Conservation (phyloP, 2,329 filamentous ascomycete genomes). For the Talaromyces marneffei region DNA sequence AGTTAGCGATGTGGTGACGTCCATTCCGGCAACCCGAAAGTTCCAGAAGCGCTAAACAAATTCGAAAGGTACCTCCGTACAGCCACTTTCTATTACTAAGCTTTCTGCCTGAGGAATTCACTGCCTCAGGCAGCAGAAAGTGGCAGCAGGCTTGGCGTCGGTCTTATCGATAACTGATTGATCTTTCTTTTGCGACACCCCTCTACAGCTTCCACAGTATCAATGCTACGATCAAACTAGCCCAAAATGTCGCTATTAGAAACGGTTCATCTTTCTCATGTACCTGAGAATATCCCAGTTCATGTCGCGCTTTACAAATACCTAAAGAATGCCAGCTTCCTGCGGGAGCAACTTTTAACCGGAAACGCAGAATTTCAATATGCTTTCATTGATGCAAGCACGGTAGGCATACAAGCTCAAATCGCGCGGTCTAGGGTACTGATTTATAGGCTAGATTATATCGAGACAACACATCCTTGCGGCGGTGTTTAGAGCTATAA, state of each 20-base stretch:
- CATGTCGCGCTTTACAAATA: conserved; percentile 70
- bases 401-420: conserved; percentile 47
- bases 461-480: conserved; percentile 68
- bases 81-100: not conserved
- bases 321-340: conserved; percentile 68
- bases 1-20: conserved; percentile 16
- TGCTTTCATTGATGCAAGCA: conserved; percentile 80
- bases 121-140: conserved; percentile 7
- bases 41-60: conserved; percentile 30
- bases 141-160: not conserved
- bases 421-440: not conserved
- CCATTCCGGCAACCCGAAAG: conserved; percentile 27
- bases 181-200: not conserved
- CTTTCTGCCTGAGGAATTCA: not conserved
- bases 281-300: conserved; percentile 61
- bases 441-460: conserved; percentile 50
- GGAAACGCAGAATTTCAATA: conserved; percentile 86
- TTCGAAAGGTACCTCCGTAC: conserved; percentile 5
- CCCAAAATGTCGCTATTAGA: conserved; percentile 47
- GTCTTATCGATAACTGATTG: conserved; percentile 6
- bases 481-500: conserved; percentile 71
- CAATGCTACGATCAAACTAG: not conserved
- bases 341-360: conserved; percentile 77
- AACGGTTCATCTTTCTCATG: conserved; percentile 67
- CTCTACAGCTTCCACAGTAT: not conserved